These are phyloP conservation scores for Tillandsia leiboldiana DNA, from an alignment of 176 grass and related monocot species.

Conservation along the genomic window DNA sequence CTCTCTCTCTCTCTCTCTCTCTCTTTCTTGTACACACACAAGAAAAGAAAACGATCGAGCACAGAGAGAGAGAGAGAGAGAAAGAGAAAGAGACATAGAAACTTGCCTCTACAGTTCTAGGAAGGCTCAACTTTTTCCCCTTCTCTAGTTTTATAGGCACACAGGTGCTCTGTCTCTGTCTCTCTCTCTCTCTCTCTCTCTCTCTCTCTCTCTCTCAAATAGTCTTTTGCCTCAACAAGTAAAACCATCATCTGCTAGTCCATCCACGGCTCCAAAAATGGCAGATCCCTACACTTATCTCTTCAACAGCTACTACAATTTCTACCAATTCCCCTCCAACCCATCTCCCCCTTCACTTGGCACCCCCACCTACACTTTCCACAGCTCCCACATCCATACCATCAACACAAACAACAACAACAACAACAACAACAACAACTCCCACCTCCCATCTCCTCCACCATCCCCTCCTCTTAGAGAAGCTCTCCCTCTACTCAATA, in stretches of 20 bases:
- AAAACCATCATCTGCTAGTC: conserved; percentile 15
- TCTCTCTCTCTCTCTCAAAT: conserved; percentile 9
- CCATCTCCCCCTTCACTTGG: conserved; percentile 16
- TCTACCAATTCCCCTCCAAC: conserved; percentile 37
- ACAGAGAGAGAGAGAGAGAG: background rate
- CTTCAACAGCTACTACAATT: conserved; percentile 51
- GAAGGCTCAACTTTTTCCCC: conserved; percentile 8
- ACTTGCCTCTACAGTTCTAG: background rate
- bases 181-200: conserved; percentile 6
- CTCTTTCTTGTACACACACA: background rate
- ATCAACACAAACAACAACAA: background rate
- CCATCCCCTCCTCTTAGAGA: conserved; percentile 69
- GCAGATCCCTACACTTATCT: conserved; percentile 82
- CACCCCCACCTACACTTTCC: conserved; percentile 22
- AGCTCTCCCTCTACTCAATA: conserved; percentile 70
- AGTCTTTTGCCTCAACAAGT: conserved; percentile 40
- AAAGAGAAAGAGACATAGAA: background rate
- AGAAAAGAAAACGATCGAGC: no score
- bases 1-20: conserved; percentile 10
- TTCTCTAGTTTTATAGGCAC: conserved; percentile 8
- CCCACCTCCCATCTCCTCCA: conserved; percentile 13
- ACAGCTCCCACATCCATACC: conserved; percentile 20
- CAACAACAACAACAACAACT: conserved; percentile 22
- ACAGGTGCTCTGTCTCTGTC: conserved; percentile 3
- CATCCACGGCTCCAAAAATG: conserved; percentile 34